Base-by-base conservation (phyloP, 176 grass and related monocot genomes). In the Cenchrus americanus region DNA sequence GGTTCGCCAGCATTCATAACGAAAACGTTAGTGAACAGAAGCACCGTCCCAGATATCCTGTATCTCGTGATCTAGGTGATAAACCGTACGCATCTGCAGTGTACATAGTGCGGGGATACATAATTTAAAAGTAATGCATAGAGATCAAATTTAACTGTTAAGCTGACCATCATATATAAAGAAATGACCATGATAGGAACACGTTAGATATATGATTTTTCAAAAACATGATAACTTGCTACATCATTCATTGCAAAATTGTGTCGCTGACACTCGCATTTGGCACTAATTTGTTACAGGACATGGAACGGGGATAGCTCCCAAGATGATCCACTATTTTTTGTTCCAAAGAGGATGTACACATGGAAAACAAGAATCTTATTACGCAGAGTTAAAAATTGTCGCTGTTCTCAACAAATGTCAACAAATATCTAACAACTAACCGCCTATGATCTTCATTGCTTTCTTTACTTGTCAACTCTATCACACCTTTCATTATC, bases 341-440 rank as follows among this genome's bases (percentile, higher is more conserved):
- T 86, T 66, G 71, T 82, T 77, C 30, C 82, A 67, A 58, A 74
- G 34, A 68, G 86, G 77, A 87, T 89, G 85, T 81, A 95, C 86
- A 91, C 32, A 44, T 14, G 8, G 30, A 44, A 78, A 91, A 89
- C 60, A 87, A 88, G 83, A 80, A 86, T 55, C 47, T 94, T 91
- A 84, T 88, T 66, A 73, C 64, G 63, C 12, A 3, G 57, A 69
- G 85, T 88, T 90, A 99, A 94, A 96, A 94, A 90, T 94, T 95
- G 66, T 84, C 61, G n/a, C 48, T 87, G 74, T 92, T 91, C 86
- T 99, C 93, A 78, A 96, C 81, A 79, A 96, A 99, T 94, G 84
- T 90, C 69, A 80, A 92, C 70, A 99, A 91, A 94, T 94, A 89
- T 77, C 84, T 92, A 92, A 96, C 62, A 87, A 94, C 81, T 87